Evolutionary conservation across 495 filamentous ascomycete species (phyloP).

Genomic region (Aspergillus heteromorphus): DNA sequence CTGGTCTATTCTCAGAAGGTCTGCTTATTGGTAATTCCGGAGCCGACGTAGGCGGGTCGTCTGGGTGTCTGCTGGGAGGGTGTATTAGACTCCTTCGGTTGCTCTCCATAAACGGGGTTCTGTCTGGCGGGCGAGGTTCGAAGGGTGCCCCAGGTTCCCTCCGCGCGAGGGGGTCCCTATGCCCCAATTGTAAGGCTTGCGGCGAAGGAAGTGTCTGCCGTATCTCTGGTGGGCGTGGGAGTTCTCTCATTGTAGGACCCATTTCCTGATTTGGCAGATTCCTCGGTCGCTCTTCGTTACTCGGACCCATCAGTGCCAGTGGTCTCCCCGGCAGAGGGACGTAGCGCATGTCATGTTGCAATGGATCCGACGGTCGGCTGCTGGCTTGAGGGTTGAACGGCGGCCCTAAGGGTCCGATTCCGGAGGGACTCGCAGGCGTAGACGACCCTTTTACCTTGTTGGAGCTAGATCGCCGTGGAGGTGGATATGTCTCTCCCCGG

Average conservation of each 20-base stretch:
- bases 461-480: conserved; percentile 27
- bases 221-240: conserved; percentile 30
- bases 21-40: conserved; percentile 9
- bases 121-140: conserved; percentile 20
- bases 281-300: conserved; percentile 15
- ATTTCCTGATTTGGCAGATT: conserved; percentile 22
- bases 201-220: conserved; percentile 31
- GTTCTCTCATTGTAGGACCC: conserved; percentile 25
- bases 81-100: conserved; percentile 20
- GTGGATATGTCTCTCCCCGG: conserved; percentile 46
- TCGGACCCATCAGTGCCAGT: conserved; percentile 6
- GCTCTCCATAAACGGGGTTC: conserved; percentile 26
- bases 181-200: conserved; percentile 28
- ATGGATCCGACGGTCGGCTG: conserved; percentile 5
- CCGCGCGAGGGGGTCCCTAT: conserved; percentile 24
- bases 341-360: conserved; percentile 13
- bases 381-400: conserved; percentile 5
- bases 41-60: conserved; percentile 9
- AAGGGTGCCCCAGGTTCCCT: conserved; percentile 15
- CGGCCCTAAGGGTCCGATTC: conserved; percentile 5
- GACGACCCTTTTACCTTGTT: conserved; percentile 28
- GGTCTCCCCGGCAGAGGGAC: conserved; percentile 10
- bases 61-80: conserved; percentile 9
- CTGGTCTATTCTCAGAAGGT: conserved; percentile 16
- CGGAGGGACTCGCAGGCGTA: conserved; percentile 31